Evolutionary conservation across 2,329 filamentous ascomycete genomes (phyloP), one percentile per base, ranked within the genome.

Genomic region (Nannizziopsis barbatae): DNA sequence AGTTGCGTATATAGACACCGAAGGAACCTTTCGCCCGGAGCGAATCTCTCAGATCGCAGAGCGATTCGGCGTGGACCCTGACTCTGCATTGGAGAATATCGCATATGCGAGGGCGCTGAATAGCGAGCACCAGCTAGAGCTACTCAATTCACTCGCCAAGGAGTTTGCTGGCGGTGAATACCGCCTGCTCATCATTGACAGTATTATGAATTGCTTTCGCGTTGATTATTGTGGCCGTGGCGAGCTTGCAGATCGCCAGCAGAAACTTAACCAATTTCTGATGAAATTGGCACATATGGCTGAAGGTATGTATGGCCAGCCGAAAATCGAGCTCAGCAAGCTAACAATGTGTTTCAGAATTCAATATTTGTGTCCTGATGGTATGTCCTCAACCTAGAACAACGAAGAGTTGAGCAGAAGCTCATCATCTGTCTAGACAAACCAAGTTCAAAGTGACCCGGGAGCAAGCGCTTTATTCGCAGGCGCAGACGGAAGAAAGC

Each of bases 391-490:
- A 7, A 27, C 22, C 22, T 6, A 18, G 17, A 35, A 11, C 15
- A 2, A 15, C 8, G 15, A 35, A 47, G n/a, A 20, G 20, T 9
- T 2, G 8, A 8, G 8, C 20, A 4, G n/a, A 37, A 14, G 18
- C 22, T 17, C 18, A 48, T 18, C 15, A 17, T 14, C 15, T 11
- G 8, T 7, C 22, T 42, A 77, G 77, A 84, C 81, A 46, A 84
- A 84, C 55, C 81, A 84, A 65, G 81, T 84, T 32, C 80, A 83
- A 65, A 81, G 77, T 50, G 81, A 84, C 56, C 81, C 81, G 11
- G 80, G 81, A 52, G 81, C 80, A 9, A 83, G 73, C 61, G 77
- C 80, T 40, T 69, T 84, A 9, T 84, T 84, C 59, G 77, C 79
- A 44, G 75, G 79, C 54, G 79, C 77, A 49, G 81, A 84, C 65